phyloP scores from a whole-genome alignment of 208 protist species.

The Crithidia expoeki region DNA sequence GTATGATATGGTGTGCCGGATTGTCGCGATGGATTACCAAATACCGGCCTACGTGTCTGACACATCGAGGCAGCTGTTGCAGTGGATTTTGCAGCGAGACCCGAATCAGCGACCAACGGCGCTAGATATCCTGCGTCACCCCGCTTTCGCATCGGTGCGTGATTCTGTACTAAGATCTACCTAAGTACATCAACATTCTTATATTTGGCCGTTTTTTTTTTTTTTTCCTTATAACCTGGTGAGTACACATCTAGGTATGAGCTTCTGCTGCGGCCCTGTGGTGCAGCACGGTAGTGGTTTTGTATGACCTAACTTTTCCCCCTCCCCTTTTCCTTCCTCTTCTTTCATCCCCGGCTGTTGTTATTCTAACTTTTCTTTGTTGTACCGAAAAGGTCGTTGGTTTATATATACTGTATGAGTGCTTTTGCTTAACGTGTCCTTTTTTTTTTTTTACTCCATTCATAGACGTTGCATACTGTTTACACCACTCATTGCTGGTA shows the following conservation, averaged over 20 bases:
- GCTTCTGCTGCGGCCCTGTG: too few species aligned
- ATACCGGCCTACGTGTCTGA: constrained; percentile 54
- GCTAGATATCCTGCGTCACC: constrained; percentile 41
- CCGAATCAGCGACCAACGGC: constrained; percentile 45
- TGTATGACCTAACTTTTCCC: too few species aligned
- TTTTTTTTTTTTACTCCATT: too few species aligned
- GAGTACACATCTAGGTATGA: background rate
- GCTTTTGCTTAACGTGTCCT: too few species aligned
- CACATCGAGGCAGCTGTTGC: constrained; percentile 43
- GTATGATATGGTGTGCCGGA: constrained; percentile 54
- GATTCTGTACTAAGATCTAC: constrained; percentile 15
- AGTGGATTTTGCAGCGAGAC: constrained; percentile 44
- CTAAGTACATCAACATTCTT: background rate
- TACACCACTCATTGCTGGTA: too few species aligned
- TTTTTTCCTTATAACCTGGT: background rate
- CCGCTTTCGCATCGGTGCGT: constrained; percentile 33
- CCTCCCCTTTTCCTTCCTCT: too few species aligned
- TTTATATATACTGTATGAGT: too few species aligned
- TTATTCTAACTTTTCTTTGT: too few species aligned
- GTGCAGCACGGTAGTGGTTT: too few species aligned
- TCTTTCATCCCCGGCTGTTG: too few species aligned
- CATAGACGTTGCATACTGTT: too few species aligned
- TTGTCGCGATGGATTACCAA: constrained; percentile 58
- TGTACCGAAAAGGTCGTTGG: too few species aligned
- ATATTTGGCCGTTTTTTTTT: background rate